phyloP scores from a whole-genome alignment of 768 basidiomycete genomes.

The Melanogaster broomeanus region DNA sequence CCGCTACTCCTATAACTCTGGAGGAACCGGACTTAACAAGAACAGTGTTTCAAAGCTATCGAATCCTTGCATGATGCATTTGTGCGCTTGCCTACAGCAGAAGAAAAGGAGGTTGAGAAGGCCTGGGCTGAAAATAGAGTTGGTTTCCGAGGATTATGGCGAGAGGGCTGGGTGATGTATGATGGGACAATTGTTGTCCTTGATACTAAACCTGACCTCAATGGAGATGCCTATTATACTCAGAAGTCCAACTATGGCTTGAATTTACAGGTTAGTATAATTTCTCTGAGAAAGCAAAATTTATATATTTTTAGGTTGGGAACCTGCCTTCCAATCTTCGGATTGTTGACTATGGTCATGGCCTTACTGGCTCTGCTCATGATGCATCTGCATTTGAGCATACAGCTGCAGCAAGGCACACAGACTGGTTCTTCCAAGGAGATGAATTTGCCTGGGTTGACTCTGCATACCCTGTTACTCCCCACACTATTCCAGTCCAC shows the following conservation, averaged over 20 bases:
- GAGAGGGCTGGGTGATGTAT: slow-evolving; percentile 39
- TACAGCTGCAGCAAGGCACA: too few relatives aligned
- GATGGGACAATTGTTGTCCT: slow-evolving; percentile 37
- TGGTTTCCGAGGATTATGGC: slow-evolving; percentile 32
- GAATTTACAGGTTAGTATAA: too few relatives aligned
- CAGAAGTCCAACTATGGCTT: neutral
- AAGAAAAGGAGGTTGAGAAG: slow-evolving; percentile 38
- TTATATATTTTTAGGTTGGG: neutral
- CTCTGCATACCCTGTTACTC: too few relatives aligned
- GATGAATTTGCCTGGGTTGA: too few relatives aligned
- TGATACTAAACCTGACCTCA: slow-evolving; percentile 24
- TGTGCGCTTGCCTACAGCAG: slow-evolving; percentile 28
- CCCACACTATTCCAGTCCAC: neutral
- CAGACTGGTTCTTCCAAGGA: too few relatives aligned
- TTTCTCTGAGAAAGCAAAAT: too few relatives aligned
- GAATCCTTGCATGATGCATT: slow-evolving; percentile 32
- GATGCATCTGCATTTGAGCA: too few relatives aligned
- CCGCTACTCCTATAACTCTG: too few relatives aligned
- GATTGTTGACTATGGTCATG: neutral
- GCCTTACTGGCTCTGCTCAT: too few relatives aligned
- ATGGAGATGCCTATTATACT: slow-evolving; percentile 38
- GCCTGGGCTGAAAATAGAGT: slow-evolving; percentile 34
- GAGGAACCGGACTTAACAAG: too few relatives aligned
- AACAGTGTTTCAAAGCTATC: slow-evolving; percentile 32
- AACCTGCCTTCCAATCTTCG: neutral